Base-by-base conservation (phyloP, 1,284 basidiomycete species). In the Prillingera fragicola region DNA sequence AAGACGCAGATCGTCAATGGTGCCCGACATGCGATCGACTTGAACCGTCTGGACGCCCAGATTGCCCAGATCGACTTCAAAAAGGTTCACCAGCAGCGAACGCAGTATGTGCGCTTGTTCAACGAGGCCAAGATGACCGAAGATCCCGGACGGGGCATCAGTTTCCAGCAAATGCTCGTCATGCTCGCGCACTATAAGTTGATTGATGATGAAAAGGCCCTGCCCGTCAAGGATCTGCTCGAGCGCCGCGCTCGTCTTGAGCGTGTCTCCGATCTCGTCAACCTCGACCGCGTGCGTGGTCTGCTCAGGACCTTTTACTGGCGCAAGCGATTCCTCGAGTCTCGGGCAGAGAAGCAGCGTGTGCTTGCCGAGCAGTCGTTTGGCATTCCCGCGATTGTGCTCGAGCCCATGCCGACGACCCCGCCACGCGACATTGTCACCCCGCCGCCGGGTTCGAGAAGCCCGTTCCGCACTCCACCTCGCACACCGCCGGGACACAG, bases 181-280 rank as follows among this genome's bases (percentile, higher is more conserved):
- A 73, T 97, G 42, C 73, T 98, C 25, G 86, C 89, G 1, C 91
- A 95, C 64, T 83, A 96, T 72, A 94, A 88, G 69, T 74, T 97
- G 45, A 90, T 97, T 55, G 80, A 90, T 48, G 89, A 95, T 64
- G 80, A 80, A 24, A 83, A 88, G 38, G 89, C 88, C 10, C 71
- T 94, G n/a, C 78, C 82, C 21, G 67, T 92, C 52, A 83, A 88
- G 53, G 89, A 94, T 50, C 77, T 90, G 2, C 79, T 89, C 12
- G 74, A 77, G 10, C 75, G 90, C 36, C 82, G 82, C 10, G 82
- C 84, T 48, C 86, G 80, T 40, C 87, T 83, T 59, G 82, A 83
- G 55, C 74, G 85, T 14, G 85, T 95, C 13, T 81, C 80, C 0
- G 85, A 87, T 55, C 75, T 88, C 9, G 85, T 91, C 29, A 84